phyloP scores from a whole-genome alignment of 2,329 filamentous ascomycete genomes.

The Paraphoma sp. region DNA sequence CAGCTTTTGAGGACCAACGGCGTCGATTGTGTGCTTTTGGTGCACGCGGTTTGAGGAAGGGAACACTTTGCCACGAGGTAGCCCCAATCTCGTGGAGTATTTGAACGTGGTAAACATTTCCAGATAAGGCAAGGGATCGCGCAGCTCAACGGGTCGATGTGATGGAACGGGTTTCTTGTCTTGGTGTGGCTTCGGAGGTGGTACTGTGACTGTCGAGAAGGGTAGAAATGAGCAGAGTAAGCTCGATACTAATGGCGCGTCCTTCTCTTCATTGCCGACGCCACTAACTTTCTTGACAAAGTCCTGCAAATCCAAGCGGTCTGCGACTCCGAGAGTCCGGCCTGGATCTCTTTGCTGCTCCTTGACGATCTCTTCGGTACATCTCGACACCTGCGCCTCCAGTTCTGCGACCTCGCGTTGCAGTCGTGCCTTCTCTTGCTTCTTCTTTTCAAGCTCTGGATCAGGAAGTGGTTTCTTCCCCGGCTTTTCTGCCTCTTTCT shows the following conservation, averaged over 20 bases:
- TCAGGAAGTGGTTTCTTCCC: slow-evolving; percentile 21
- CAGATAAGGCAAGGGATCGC: slow-evolving; percentile 72
- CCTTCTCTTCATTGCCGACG: slow-evolving; percentile 21
- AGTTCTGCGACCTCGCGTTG: slow-evolving; percentile 37
- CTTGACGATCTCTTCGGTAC: slow-evolving; percentile 33
- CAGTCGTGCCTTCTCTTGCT: slow-evolving; percentile 38
- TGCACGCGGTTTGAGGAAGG: slow-evolving; percentile 21
- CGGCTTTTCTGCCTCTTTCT: slow-evolving; percentile 2
- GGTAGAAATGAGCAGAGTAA: slow-evolving; percentile 51
- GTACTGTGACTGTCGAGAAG: slow-evolving; percentile 36
- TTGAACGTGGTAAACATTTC: slow-evolving; percentile 73
- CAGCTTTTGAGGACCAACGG: slow-evolving; percentile 59
- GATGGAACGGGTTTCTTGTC: slow-evolving; percentile 59
- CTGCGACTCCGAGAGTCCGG: slow-evolving; percentile 18
- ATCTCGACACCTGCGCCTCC: slow-evolving; percentile 40
- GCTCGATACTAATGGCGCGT: slow-evolving; percentile 35
- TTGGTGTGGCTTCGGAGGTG: slow-evolving; percentile 28
- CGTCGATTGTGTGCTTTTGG: slow-evolving; percentile 60
- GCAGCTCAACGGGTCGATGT: slow-evolving; percentile 68
- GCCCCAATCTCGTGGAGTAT: slow-evolving; percentile 61
- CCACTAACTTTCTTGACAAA: slow-evolving; percentile 32
- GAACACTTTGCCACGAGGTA: slow-evolving; percentile 23
- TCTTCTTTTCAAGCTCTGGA: slow-evolving; percentile 34
- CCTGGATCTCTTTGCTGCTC: slow-evolving; percentile 26
- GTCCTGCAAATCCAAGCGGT: slow-evolving; percentile 24